phyloP scores from a whole-genome alignment of 1,284 basidiomycete genomes.

The Meripilus lineatus region DNA sequence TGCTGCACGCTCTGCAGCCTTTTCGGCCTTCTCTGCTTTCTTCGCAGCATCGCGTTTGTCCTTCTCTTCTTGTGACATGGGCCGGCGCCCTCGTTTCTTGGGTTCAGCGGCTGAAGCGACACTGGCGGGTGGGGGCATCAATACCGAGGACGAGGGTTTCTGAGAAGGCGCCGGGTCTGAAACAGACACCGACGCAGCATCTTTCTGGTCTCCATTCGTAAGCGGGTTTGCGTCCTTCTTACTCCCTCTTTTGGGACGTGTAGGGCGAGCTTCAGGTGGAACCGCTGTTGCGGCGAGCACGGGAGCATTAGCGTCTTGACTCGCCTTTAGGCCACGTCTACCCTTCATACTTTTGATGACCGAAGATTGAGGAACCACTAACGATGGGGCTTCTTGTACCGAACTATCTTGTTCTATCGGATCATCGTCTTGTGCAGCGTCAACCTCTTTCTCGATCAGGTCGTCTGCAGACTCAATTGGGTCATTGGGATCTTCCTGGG shows the following conservation, averaged over 20 bases:
- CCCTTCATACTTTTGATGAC: conserved; percentile 32
- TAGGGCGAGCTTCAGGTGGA: too few species aligned
- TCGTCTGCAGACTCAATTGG: conserved; percentile 17
- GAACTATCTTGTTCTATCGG: conserved; percentile 24
- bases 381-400: background rate
- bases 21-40: conserved; percentile 20
- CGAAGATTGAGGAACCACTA: conserved; percentile 16
- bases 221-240: too few species aligned
- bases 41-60: conserved; percentile 24
- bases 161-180: conserved; percentile 4
- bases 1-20: conserved; percentile 11
- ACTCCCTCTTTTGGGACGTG: background rate
- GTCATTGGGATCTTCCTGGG: conserved; percentile 11
- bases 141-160: background rate
- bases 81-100: conserved; percentile 3
- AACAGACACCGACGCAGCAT: background rate
- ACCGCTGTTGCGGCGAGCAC: conserved; percentile 3
- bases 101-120: background rate
- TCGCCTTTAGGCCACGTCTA: conserved; percentile 26
- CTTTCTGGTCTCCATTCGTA: background rate
- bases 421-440: conserved; percentile 18
- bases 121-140: conserved; percentile 5
- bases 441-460: background rate
- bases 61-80: conserved; percentile 24
- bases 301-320: conserved; percentile 13